phyloP scores from a whole-genome alignment of 2,329 filamentous ascomycete genomes.

The Phialophora chinensis region DNA sequence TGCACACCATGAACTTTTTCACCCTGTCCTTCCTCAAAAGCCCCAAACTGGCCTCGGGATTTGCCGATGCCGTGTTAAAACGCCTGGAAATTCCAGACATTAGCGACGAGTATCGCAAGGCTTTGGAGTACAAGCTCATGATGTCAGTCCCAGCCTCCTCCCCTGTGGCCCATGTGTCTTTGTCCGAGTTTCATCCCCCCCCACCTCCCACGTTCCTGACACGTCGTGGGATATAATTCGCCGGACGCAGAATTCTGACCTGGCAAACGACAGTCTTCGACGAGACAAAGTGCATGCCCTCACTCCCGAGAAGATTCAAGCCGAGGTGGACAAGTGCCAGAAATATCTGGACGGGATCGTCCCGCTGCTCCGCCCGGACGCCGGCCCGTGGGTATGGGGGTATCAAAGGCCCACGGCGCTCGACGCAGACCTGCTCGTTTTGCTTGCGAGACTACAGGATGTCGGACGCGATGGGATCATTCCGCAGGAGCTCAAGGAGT shows the following conservation, averaged over 20 bases:
- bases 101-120: slow-evolving; percentile 15
- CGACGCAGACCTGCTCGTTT: slow-evolving; percentile 16
- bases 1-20: slow-evolving; percentile 24
- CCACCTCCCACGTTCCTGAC: not conserved
- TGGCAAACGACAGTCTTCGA: slow-evolving; percentile 5
- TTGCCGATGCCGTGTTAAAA: slow-evolving; percentile 11
- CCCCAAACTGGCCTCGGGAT: slow-evolving; percentile 13
- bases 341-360: slow-evolving; percentile 6
- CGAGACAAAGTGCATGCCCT: slow-evolving; percentile 12
- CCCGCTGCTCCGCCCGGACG: slow-evolving; percentile 7
- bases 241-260: slow-evolving; percentile 6
- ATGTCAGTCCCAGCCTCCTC: slow-evolving; percentile 15
- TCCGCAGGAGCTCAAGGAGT: slow-evolving; percentile 13
- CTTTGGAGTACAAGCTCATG: slow-evolving; percentile 20
- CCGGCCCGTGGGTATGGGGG: slow-evolving; percentile 13
- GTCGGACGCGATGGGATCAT: slow-evolving; percentile 14
- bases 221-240: slow-evolving; percentile 2
- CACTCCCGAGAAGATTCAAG: not conserved
- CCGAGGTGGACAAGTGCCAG: slow-evolving; percentile 2
- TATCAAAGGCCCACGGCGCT: slow-evolving; percentile 13
- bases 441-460: slow-evolving; percentile 18
- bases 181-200: not conserved
- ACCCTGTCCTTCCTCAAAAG: slow-evolving; percentile 21
- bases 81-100: slow-evolving; percentile 6
- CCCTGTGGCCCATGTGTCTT: slow-evolving; percentile 2